Conservation (phyloP, 257 asterid species). For the Cynanchum wilfordii region DNA sequence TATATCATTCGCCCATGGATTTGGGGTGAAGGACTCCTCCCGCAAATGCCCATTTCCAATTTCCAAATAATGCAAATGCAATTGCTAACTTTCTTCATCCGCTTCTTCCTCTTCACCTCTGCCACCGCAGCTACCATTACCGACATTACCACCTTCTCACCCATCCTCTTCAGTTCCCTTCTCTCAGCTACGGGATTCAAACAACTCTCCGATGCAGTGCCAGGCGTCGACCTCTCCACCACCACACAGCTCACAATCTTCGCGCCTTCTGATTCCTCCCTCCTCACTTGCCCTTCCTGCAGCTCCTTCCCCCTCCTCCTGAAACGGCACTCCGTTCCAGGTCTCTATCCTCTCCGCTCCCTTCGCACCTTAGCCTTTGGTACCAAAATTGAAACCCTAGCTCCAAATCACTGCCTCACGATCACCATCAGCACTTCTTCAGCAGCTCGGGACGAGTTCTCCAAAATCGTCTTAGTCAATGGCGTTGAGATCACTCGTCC, state of each 20-base stretch:
- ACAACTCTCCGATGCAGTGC: slow-evolving; percentile 59
- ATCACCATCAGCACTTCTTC: slow-evolving; percentile 29
- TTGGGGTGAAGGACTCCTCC: too few relatives aligned
- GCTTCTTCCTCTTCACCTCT: slow-evolving; percentile 37
- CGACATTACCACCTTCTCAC: slow-evolving; percentile 17
- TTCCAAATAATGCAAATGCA: too few relatives aligned
- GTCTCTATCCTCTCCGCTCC: slow-evolving; percentile 54
- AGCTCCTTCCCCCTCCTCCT: slow-evolving; percentile 33
- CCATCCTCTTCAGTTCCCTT: slow-evolving; percentile 49
- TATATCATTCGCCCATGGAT: too few relatives aligned
- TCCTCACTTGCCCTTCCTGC: slow-evolving; percentile 66
- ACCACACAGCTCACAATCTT: slow-evolving; percentile 62
- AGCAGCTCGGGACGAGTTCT: too few relatives aligned
- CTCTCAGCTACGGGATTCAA: slow-evolving; percentile 73
- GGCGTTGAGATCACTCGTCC: slow-evolving; percentile 60
- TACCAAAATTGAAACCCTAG: slow-evolving; percentile 68
- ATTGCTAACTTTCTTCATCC: too few relatives aligned
- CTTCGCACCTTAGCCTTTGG: slow-evolving; percentile 67
- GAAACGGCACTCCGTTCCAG: slow-evolving; percentile 75
- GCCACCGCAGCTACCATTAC: slow-evolving; percentile 21
- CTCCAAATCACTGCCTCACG: slow-evolving; percentile 66
- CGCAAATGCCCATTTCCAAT: too few relatives aligned
- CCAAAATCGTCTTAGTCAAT: slow-evolving; percentile 37
- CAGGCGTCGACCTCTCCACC: slow-evolving; percentile 53
- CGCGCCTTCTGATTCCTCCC: slow-evolving; percentile 74